These are phyloP conservation scores for Globisporangium sylvaticum DNA, from an alignment of 352 stramenopile genomes.

Conservation along the genomic window DNA sequence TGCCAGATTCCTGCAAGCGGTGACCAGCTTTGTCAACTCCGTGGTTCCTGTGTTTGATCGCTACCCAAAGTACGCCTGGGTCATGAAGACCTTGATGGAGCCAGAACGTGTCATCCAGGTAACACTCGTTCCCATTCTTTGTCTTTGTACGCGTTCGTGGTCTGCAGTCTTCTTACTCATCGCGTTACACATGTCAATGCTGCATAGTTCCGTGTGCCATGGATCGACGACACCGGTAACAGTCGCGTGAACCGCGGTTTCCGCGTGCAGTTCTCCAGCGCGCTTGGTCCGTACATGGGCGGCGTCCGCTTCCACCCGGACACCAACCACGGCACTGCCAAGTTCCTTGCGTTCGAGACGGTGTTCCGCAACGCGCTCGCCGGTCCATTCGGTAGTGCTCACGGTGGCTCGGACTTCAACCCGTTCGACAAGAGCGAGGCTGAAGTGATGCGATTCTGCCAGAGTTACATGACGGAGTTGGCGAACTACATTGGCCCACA, in stretches of 20 bases:
- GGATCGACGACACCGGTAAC: constrained; percentile 96
- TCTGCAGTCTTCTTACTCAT: not conserved
- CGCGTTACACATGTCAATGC: not conserved
- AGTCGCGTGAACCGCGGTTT: constrained; percentile 95
- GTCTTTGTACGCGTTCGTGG: not conserved
- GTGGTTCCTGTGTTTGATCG: constrained; percentile 84
- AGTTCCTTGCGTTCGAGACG: constrained; percentile 93
- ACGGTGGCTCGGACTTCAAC: constrained; percentile 96
- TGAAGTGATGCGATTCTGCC: constrained; percentile 98
- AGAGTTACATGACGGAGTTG: constrained; percentile 98
- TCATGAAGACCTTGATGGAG: constrained; percentile 94
- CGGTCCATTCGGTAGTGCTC: constrained; percentile 67
- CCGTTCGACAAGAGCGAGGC: constrained; percentile 96
- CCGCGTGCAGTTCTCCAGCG: constrained; percentile 95
- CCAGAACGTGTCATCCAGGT: constrained; percentile 90
- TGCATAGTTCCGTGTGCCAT: constrained; percentile 93
- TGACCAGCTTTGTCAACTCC: constrained; percentile 78
- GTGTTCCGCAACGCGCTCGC: constrained; percentile 96
- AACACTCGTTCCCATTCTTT: not conserved
- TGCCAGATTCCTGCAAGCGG: constrained; percentile 60
- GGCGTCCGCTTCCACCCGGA: constrained; percentile 93
- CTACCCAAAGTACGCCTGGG: constrained; percentile 88
- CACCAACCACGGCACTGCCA: constrained; percentile 86
- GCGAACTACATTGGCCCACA: constrained; percentile 97
- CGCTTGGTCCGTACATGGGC: constrained; percentile 92